Evolutionary conservation across 2,329 filamentous ascomycete genomes (phyloP), one percentile per base, ranked within the genome.

Genomic region (Fusarium sp.): DNA sequence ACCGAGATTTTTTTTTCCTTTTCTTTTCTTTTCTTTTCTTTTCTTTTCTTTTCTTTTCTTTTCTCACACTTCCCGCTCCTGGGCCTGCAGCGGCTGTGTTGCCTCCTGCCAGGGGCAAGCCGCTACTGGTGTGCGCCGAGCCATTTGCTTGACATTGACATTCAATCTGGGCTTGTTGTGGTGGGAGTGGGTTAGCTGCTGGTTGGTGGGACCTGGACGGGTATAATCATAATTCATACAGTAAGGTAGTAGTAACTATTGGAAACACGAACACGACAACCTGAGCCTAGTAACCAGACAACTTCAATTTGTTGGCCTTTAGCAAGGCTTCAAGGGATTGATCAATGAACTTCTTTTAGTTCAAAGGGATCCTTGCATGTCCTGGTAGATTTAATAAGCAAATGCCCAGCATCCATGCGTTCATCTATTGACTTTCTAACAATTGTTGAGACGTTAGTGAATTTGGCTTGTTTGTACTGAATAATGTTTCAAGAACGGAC

Each of bases 231-330:
- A 68, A 52, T 44, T 46, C 23, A 48, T 32, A 32, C 34, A 36
- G 43, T 36, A 48, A 40, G 56, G 20, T 21, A 32, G 32, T 50
- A 17, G 65, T 44, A 44, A 62, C 52, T 59, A 59, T 61, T 68
- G 60, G 60, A 66, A 68, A 68, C 65, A 57, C 65, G 65, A 68
- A 65, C 55, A 68, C 60, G 65, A 62, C 65, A 62, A 39, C 52
- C 23, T 48, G 17, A 28, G 51, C 30, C 42, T 51, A 45, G 43
- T 26, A 36, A 11, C 15, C 15, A 6, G 28, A 32, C 14, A 7
- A 14, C 28, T 42, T 42, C 11, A 28, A 49, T 20, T 32, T 44
- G 51, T 62, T 51, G 57, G 53, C 32, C 56, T 47, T 34, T 20
- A 14, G 24, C n/a, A 30, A 50, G 26, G 26, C 26, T 56, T 42